Percentiles rank a stretch among this genome's conserved stretches.
Evolutionary conservation across 129 eudicot genomes (phyloP).

Genomic region (Kitagawia praeruptora): DNA sequence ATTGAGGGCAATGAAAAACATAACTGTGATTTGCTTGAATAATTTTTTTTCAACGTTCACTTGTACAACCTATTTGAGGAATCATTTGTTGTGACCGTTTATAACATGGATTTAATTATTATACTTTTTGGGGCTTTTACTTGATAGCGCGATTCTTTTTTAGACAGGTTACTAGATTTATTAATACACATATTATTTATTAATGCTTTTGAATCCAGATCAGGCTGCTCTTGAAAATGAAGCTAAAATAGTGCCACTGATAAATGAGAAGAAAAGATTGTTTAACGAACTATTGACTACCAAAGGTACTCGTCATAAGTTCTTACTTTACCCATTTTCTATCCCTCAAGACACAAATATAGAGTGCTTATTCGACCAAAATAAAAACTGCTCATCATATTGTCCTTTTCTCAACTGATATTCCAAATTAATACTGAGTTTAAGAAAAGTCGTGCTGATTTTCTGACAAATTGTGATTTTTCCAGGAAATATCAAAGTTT

Average conservation of each 20-base stretch:
- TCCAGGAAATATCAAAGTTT: constrained; percentile 87
- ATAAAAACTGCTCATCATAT: neutral
- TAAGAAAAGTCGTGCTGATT: neutral
- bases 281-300: constrained; percentile 84
- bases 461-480: constrained; percentile 2
- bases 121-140: neutral
- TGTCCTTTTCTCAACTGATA: neutral
- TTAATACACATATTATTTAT: constrained; percentile 13
- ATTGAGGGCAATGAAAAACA: neutral
- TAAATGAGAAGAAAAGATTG: constrained; percentile 80
- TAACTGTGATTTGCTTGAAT: neutral
- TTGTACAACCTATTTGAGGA: neutral
- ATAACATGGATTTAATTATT: neutral
- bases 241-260: constrained; percentile 82
- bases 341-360: neutral
- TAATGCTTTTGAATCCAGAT: constrained; percentile 47
- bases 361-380: neutral
- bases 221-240: constrained; percentile 94
- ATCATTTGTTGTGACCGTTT: neutral
- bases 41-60: neutral
- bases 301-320: constrained; percentile 49
- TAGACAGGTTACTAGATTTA: constrained; percentile 9
- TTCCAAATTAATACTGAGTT: constrained; percentile 1
- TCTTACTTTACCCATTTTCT: constrained; percentile 7
- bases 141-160: constrained; percentile 1